Evolutionary conservation across 1,284 basidiomycete genomes (phyloP).

Genomic region (Fomitopsis schrenkii): DNA sequence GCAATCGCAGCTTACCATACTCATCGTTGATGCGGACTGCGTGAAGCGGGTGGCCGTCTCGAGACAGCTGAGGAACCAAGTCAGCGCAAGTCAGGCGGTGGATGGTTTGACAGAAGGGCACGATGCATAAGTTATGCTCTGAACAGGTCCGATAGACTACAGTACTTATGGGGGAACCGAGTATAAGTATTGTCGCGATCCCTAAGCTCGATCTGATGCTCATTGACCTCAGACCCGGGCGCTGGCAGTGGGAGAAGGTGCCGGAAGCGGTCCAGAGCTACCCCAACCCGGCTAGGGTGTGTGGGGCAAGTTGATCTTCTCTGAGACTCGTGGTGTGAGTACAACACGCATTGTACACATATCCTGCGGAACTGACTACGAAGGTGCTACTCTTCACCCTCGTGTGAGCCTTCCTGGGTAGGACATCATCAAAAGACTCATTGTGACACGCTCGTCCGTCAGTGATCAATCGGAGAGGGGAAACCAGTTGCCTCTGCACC

Average conservation of each 20-base stretch:
- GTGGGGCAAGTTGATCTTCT: constrained; percentile 56
- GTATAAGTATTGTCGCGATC: too few relatives aligned
- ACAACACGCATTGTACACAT: background rate
- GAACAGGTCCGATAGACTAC: too few relatives aligned
- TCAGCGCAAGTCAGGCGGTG: too few relatives aligned
- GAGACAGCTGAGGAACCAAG: too few relatives aligned
- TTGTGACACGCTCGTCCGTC: constrained; percentile 17
- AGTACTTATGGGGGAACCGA: too few relatives aligned
- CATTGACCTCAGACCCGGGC: constrained; percentile 36
- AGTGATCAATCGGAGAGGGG: background rate
- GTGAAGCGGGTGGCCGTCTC: too few relatives aligned
- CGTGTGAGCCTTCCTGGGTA: constrained; percentile 39
- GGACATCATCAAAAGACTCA: constrained; percentile 14
- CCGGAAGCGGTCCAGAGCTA: constrained; percentile 40
- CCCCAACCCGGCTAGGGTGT: too few relatives aligned
- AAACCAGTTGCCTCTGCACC: background rate
- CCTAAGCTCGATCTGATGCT: too few relatives aligned
- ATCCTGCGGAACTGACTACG: constrained; percentile 22
- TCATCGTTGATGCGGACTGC: too few relatives aligned
- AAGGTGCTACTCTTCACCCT: constrained; percentile 31
- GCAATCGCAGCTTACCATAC: too few relatives aligned
- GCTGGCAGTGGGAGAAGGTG: constrained; percentile 39
- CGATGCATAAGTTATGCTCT: too few relatives aligned
- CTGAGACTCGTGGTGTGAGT: constrained; percentile 49
- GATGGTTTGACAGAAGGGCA: too few relatives aligned